These are phyloP conservation scores for Geotrichum citri-aurantii DNA, from an alignment of 1,139 yeast genomes.

Conservation along the genomic window DNA sequence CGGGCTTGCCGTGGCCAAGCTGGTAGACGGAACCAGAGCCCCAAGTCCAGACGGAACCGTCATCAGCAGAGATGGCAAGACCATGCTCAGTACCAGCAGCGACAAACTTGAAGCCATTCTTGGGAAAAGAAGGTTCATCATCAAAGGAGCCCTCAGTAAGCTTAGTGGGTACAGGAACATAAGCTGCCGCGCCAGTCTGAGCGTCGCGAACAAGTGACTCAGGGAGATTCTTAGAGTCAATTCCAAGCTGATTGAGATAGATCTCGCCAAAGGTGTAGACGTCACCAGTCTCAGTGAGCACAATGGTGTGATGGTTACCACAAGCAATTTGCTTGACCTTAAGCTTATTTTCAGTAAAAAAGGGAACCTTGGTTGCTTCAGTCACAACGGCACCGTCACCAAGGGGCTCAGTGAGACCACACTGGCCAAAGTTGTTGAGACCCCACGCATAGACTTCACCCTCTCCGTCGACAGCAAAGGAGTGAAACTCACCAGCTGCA, in stretches of 20 bases:
- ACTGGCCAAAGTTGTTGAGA: constrained; percentile 91
- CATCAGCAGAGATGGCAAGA: constrained; percentile 65
- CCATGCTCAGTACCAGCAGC: constrained; percentile 93
- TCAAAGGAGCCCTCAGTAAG: constrained; percentile 38
- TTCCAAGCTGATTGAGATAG: constrained; percentile 90
- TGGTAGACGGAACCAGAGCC: constrained; percentile 97
- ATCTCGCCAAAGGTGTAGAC: constrained; percentile 83
- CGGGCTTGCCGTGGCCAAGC: constrained; percentile 79
- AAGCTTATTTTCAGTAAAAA: constrained; percentile 49
- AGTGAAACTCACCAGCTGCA: constrained; percentile 93
- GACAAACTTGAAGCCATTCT: constrained; percentile 46
- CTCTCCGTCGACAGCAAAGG: constrained; percentile 78
- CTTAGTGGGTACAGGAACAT: constrained; percentile 81
- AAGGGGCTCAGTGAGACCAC: constrained; percentile 68
- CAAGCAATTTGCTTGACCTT: constrained; percentile 64
- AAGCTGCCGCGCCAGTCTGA: constrained; percentile 71
- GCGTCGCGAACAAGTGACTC: constrained; percentile 63
- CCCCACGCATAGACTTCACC: constrained; percentile 88
- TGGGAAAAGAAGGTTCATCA: constrained; percentile 43
- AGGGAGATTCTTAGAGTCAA: constrained; percentile 56
- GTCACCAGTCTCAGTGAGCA: constrained; percentile 64
- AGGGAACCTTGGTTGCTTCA: constrained; percentile 61
- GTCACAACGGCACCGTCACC: constrained; percentile 64
- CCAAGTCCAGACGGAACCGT: constrained; percentile 90
- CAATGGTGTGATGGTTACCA: constrained; percentile 91